Conservation (phyloP, 345 rosid genomes). For the Gossypioides kirkii region DNA sequence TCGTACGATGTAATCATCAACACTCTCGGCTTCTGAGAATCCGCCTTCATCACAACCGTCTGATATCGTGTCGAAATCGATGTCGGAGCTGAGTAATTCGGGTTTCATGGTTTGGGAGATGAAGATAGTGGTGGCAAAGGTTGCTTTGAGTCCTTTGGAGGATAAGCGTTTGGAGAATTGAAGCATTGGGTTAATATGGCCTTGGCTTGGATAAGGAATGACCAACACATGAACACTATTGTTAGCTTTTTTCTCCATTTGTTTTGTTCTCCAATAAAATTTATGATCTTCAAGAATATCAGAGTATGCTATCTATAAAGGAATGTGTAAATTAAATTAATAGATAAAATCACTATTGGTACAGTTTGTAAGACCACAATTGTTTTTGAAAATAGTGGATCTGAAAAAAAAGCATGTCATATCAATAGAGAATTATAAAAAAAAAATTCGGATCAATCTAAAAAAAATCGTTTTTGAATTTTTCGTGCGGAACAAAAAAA, state of each 20-base stretch:
- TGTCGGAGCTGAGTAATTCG: neutral
- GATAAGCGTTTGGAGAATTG: constrained; percentile 45
- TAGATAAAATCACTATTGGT: too few species aligned
- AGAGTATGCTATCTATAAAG: constrained; percentile 4
- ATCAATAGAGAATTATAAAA: too few species aligned
- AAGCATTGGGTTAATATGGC: constrained; percentile 47
- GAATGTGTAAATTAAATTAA: neutral
- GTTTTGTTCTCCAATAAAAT: neutral
- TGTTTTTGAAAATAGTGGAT: too few species aligned
- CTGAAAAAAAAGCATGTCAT: too few species aligned
- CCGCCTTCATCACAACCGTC: constrained; percentile 39
- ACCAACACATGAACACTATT: constrained; percentile 25
- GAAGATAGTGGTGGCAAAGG: constrained; percentile 36
- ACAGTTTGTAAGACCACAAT: too few species aligned
- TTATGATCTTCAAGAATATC: constrained; percentile 13
- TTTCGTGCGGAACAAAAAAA: too few species aligned
- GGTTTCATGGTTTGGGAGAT: constrained; percentile 26
- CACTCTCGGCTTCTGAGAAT: constrained; percentile 17
- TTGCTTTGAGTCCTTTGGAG: constrained; percentile 34
- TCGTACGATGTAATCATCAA: constrained; percentile 30
- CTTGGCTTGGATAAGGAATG: constrained; percentile 37
- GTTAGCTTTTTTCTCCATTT: neutral
- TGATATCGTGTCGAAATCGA: constrained; percentile 33
- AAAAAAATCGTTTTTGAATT: too few species aligned
- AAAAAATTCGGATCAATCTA: too few species aligned